Evolutionary conservation across 768 basidiomycete genomes (phyloP).

Genomic region (Chalciporus sphaerocephalus): DNA sequence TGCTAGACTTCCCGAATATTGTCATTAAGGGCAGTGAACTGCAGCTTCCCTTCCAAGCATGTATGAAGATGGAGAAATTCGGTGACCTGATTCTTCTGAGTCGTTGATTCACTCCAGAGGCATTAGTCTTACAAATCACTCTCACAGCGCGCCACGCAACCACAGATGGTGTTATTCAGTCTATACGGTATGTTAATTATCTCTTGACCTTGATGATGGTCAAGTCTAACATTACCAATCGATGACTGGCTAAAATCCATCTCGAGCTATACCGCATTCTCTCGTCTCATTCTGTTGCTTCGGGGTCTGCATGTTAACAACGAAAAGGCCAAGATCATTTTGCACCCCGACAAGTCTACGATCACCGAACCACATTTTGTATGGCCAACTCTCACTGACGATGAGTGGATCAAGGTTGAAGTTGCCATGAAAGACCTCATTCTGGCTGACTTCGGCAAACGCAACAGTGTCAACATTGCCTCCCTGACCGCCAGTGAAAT

Average conservation of each 20-base stretch:
- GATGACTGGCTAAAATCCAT: slow-evolving; percentile 99
- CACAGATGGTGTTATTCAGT: slow-evolving; percentile 98
- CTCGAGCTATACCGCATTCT: slow-evolving; percentile 98
- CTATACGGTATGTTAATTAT: slow-evolving; percentile 64
- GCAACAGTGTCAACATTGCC: slow-evolving; percentile 98
- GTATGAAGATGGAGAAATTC: slow-evolving; percentile 99
- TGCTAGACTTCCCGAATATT: slow-evolving; percentile 99
- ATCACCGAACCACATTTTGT: slow-evolving; percentile 97
- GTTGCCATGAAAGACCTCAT: slow-evolving; percentile 98
- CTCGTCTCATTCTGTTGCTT: slow-evolving; percentile 91
- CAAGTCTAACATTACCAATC: slow-evolving; percentile 27
- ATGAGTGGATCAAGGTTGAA: slow-evolving; percentile 99
- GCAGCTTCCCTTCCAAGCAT: slow-evolving; percentile 98
- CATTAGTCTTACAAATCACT: neutral
- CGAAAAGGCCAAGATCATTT: slow-evolving; percentile 97
- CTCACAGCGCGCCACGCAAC: slow-evolving; percentile 84
- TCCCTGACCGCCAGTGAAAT: slow-evolving; percentile 96
- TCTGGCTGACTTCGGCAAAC: slow-evolving; percentile 94
- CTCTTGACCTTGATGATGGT: neutral
- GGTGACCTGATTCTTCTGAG: slow-evolving; percentile 89
- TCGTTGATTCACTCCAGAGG: neutral
- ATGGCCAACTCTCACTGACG: slow-evolving; percentile 89
- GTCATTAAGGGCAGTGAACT: slow-evolving; percentile 99
- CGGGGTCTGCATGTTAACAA: slow-evolving; percentile 99
- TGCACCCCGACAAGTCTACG: slow-evolving; percentile 95